phyloP scores from a whole-genome alignment of 129 eudicot genomes.

The sunflower (Helianthus annuus) region DNA sequence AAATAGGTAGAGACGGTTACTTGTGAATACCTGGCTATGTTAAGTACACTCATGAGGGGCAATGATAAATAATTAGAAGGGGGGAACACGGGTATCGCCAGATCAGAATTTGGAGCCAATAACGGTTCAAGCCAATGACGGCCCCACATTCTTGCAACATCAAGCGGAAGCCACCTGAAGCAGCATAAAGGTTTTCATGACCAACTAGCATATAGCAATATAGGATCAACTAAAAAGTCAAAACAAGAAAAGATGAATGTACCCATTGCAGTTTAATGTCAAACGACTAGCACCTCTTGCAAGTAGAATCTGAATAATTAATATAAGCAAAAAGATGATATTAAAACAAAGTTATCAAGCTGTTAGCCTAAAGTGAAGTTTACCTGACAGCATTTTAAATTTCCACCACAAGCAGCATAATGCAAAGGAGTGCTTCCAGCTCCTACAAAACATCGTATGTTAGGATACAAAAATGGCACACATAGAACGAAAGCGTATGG shows the following conservation, averaged over 20 bases:
- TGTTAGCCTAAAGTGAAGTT: background rate
- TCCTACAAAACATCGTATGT: slow-evolving; percentile 46
- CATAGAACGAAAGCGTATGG: background rate
- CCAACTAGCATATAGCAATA: background rate
- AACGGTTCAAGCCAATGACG: slow-evolving; percentile 98
- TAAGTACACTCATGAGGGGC: slow-evolving; percentile 88
- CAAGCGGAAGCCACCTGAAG: slow-evolving; percentile 95
- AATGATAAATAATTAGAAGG: slow-evolving; percentile 77
- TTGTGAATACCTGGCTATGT: slow-evolving; percentile 77
- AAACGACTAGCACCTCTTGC: slow-evolving; percentile 95
- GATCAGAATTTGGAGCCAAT: slow-evolving; percentile 71
- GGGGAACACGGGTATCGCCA: slow-evolving; percentile 66
- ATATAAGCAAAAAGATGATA: background rate
- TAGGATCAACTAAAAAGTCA: background rate
- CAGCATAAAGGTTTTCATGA: slow-evolving; percentile 16
- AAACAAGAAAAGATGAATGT: slow-evolving; percentile 15
- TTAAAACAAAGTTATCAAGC: background rate
- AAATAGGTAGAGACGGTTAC: slow-evolving; percentile 1
- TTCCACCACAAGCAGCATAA: slow-evolving; percentile 99
- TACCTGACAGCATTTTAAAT: slow-evolving; percentile 94
- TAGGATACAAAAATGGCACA: slow-evolving; percentile 1
- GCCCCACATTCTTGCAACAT: slow-evolving; percentile 97
- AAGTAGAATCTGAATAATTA: slow-evolving; percentile 71
- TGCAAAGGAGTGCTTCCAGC: slow-evolving; percentile 99
- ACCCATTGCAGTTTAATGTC: slow-evolving; percentile 91